Base-by-base conservation (phyloP, 768 basidiomycete species). In the Dacryopinax primogenitus region DNA sequence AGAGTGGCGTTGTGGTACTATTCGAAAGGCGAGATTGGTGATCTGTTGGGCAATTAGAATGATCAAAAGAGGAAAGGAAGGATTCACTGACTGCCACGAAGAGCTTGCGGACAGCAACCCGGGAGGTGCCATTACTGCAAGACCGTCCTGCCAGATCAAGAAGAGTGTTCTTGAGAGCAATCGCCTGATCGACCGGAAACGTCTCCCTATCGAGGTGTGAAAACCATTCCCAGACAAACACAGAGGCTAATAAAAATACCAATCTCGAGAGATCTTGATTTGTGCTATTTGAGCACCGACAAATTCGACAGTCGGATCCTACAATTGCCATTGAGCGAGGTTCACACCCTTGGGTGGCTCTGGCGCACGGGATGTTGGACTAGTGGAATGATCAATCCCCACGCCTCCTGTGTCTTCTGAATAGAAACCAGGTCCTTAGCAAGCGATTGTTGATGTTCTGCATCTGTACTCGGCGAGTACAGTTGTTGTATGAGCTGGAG, bases 201-300 rank as follows among this genome's bases (percentile, higher is more conserved):
- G 80, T 74, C n/a, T 85, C 86, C 92, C 92, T 92, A 63, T 6
- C 21, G 65, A 33, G 9, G 45, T 23, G n/a, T 47, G 51, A 67
- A 63, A 33, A 28, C 13, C 30, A 26, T 33, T 36, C 64, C 51
- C 15, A 66, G 18, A 33, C 32, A 28, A 63, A 1, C 12, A 4
- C 34, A 13, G n/a, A 1, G 33, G 66, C 77, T n/a, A n/a, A n/a
- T n/a, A n/a, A n/a, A n/a, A n/a, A 35, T 41, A 93, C 92, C 92
- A 95, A 73, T 95, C 93, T 68, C 93, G 79, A 15, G 88, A 85
- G 68, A 95, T 91, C 81, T 97, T 97, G 67, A 94, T 89, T 72
- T 94, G 91, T 1, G 87, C 84, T 0, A 91, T 96, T 70, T 96
- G 93, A 3, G 93, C 92, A 1, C 92, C 92, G 71, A 92, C 95